These are phyloP conservation scores for Kodamaea suecica DNA, from an alignment of 1,139 yeast species.

Conservation along the genomic window DNA sequence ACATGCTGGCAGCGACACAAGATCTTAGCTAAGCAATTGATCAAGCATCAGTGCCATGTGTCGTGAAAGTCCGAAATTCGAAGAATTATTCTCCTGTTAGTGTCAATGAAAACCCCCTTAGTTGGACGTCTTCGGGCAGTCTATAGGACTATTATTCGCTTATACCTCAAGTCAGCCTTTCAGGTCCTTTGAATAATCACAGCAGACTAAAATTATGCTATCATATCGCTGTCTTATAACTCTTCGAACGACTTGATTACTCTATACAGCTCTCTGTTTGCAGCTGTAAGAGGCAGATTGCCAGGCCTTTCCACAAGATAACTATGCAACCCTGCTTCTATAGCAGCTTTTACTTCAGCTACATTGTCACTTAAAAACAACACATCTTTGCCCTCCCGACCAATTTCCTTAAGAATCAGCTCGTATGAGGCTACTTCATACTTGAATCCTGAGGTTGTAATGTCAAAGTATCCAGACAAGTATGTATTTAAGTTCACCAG, in stretches of 20 bases:
- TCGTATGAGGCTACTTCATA: constrained; percentile 54
- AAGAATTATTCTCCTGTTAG: too few relatives aligned
- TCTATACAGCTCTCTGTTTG: constrained; percentile 17
- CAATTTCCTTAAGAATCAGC: constrained; percentile 52
- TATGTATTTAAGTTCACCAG: constrained; percentile 48
- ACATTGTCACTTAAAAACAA: constrained; percentile 77
- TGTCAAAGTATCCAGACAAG: constrained; percentile 75
- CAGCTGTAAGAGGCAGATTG: constrained; percentile 51
- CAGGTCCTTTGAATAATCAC: too few relatives aligned
- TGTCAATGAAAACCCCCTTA: too few relatives aligned
- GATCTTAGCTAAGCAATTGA: too few relatives aligned
- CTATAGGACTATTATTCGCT: too few relatives aligned
- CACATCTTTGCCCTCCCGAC: constrained; percentile 31
- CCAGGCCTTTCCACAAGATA: constrained; percentile 72
- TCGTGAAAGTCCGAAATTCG: too few relatives aligned
- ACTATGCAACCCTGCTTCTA: constrained; percentile 59
- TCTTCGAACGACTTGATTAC: constrained; percentile 7
- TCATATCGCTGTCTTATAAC: too few relatives aligned
- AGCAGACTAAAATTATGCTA: too few relatives aligned
- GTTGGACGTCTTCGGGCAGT: too few relatives aligned
- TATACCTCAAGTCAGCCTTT: too few relatives aligned
- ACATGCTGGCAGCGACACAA: too few relatives aligned
- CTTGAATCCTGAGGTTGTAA: constrained; percentile 79
- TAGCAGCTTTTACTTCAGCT: constrained; percentile 69
- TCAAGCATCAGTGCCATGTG: too few relatives aligned